Conservation (phyloP, 2,329 filamentous ascomycete genomes). For the Epichloe coenophiala region DNA sequence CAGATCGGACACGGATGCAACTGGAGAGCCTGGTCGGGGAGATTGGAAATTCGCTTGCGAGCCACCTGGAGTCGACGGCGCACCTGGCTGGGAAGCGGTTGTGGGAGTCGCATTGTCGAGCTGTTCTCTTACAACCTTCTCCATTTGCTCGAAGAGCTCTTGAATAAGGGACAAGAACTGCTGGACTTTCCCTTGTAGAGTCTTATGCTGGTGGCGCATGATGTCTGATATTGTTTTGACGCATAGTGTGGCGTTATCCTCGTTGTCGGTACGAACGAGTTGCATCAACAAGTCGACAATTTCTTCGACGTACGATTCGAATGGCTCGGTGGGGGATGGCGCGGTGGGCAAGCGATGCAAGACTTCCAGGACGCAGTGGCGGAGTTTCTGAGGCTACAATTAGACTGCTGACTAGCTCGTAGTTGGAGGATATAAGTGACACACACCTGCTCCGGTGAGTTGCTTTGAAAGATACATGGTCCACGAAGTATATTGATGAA, state of each 20-base stretch:
- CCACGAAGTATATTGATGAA: constrained; percentile 77
- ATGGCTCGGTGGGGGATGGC: constrained; percentile 56
- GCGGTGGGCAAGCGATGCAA: constrained; percentile 69
- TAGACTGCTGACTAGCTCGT: constrained; percentile 5
- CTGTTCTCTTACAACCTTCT: constrained; percentile 86
- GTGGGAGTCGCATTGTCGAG: constrained; percentile 63
- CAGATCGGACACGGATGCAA: constrained; percentile 68
- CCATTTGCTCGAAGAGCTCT: constrained; percentile 91
- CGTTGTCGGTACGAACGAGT: constrained; percentile 82
- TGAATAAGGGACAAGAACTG: constrained; percentile 83
- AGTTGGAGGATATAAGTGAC: neutral
- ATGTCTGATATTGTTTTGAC: constrained; percentile 98
- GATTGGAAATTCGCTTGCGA: constrained; percentile 68
- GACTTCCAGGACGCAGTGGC: constrained; percentile 88
- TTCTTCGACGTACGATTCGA: constrained; percentile 80
- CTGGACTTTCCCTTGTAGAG: constrained; percentile 67
- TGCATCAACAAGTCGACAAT: constrained; percentile 84
- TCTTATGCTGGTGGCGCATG: constrained; percentile 81
- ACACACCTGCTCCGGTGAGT: constrained; percentile 73
- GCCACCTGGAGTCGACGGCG: constrained; percentile 53
- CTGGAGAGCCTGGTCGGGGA: constrained; percentile 78
- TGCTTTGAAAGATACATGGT: constrained; percentile 81
- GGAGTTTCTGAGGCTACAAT: constrained; percentile 51
- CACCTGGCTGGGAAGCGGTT: constrained; percentile 35
- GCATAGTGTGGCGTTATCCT: constrained; percentile 96